phyloP scores from a whole-genome alignment of 805 yeast genomes.

The Saccharomyces mikatae region DNA sequence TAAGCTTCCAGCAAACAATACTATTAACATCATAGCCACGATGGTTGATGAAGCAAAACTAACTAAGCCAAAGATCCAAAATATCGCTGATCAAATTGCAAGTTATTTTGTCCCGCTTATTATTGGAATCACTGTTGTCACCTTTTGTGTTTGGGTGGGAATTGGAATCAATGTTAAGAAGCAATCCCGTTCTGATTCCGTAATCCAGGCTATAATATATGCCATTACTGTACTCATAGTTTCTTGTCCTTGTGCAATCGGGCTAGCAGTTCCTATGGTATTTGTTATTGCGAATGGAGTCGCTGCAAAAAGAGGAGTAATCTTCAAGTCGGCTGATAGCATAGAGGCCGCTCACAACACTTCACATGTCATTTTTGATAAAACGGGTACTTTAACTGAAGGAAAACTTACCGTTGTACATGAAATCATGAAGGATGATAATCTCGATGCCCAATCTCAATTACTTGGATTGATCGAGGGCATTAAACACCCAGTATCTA shows the following conservation, averaged over 20 bases:
- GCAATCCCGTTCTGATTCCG: background rate
- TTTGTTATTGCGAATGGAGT: background rate
- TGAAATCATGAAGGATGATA: background rate
- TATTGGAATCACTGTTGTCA: background rate
- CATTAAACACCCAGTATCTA: background rate
- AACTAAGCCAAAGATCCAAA: constrained; percentile 64
- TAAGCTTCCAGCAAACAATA: constrained; percentile 60
- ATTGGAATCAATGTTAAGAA: background rate
- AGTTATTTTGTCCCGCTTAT: background rate
- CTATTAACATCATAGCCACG: constrained; percentile 61
- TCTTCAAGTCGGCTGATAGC: background rate
- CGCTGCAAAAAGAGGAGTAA: background rate
- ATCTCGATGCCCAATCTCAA: background rate
- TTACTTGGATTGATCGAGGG: background rate
- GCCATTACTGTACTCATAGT: background rate
- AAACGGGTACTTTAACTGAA: background rate
- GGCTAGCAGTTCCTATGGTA: background rate
- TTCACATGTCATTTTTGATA: background rate
- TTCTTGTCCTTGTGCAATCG: background rate
- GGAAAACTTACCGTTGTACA: background rate
- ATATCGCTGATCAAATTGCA: constrained; percentile 16
- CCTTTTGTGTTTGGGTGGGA: background rate
- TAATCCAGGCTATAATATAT: background rate
- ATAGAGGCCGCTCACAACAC: background rate
- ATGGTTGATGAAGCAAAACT: constrained; percentile 72